Percentiles rank a stretch among this genome's conserved stretches.
Conservation (phyloP, 2,329 filamentous ascomycete species). For the Pseudogymnoascus sp. region DNA sequence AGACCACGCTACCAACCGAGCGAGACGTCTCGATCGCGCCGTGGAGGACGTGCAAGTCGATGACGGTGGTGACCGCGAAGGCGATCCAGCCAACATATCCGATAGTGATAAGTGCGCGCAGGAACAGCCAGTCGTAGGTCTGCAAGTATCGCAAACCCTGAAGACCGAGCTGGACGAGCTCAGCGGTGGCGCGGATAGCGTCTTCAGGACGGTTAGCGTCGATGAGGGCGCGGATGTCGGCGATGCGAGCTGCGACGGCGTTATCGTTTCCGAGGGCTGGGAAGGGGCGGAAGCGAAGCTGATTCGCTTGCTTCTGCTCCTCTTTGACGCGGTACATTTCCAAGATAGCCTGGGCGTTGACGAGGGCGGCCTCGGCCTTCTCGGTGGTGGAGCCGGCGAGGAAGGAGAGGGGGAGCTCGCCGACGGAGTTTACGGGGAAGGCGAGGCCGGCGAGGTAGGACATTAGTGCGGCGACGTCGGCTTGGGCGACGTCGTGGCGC, state of each 20-base stretch:
- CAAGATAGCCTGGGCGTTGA: constrained; percentile 78
- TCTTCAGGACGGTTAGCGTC: constrained; percentile 58
- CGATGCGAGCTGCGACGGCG: constrained; percentile 59
- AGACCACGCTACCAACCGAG: constrained; percentile 48
- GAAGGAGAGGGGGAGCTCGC: constrained; percentile 80
- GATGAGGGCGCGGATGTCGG: constrained; percentile 62
- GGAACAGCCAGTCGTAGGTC: constrained; percentile 97
- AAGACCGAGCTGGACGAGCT: constrained; percentile 68
- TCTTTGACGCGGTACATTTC: constrained; percentile 98
- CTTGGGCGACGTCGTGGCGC: constrained; percentile 87
- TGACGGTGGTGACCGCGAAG: constrained; percentile 80
- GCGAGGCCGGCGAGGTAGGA: constrained; percentile 80
- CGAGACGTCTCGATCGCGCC: constrained; percentile 58
- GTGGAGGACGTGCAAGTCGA: constrained; percentile 80
- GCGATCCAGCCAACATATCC: constrained; percentile 96
- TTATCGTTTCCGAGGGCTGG: constrained; percentile 57
- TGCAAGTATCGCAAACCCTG: constrained; percentile 88
- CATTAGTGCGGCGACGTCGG: constrained; percentile 93
- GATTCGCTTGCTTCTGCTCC: constrained; percentile 65
- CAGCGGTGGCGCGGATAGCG: constrained; percentile 71
- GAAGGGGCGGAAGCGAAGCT: constrained; percentile 74
- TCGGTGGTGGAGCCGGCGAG: constrained; percentile 63
- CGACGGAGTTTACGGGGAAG: constrained; percentile 94
- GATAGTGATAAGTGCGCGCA: constrained; percentile 77
- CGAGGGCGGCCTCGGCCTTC: constrained; percentile 77